Evolutionary conservation across 768 basidiomycete genomes (phyloP).

Genomic region (Boletellus emodensis): DNA sequence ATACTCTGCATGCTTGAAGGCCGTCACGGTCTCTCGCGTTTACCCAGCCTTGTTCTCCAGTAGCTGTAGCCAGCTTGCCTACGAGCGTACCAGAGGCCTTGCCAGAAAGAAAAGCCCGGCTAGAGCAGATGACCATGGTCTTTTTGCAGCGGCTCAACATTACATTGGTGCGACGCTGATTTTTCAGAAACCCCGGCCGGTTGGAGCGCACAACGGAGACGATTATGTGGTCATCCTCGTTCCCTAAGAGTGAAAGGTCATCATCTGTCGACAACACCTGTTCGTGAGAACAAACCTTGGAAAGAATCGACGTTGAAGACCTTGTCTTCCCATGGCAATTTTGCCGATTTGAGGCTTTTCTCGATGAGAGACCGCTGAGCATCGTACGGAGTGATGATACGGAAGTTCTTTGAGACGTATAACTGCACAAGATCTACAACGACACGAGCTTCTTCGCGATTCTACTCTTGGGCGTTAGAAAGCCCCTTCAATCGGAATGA

Average conservation of each 20-base stretch:
- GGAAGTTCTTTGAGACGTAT: conserved; percentile 47
- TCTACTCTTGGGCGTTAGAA: conserved; percentile 41
- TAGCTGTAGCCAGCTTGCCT: conserved; percentile 19
- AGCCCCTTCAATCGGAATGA: background rate
- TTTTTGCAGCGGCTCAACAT: conserved; percentile 76
- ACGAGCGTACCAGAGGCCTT: conserved; percentile 20
- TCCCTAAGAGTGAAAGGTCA: conserved; percentile 45
- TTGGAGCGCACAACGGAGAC: conserved; percentile 63
- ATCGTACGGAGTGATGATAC: conserved; percentile 79
- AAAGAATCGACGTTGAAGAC: conserved; percentile 78
- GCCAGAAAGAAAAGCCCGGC: conserved; percentile 26
- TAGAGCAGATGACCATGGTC: conserved; percentile 72
- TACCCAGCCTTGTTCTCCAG: conserved; percentile 15
- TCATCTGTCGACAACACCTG: background rate
- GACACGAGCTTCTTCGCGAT: conserved; percentile 48
- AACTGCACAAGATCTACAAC: conserved; percentile 51
- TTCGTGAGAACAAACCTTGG: conserved; percentile 52
- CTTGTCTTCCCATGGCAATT: conserved; percentile 56
- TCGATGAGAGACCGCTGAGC: conserved; percentile 62
- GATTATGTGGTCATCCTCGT: conserved; percentile 74
- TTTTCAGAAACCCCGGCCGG: conserved; percentile 60
- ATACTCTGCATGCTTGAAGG: background rate
- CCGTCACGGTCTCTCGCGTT: conserved; percentile 4
- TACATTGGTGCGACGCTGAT: conserved; percentile 70
- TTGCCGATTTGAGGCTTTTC: conserved; percentile 41